phyloP scores from a whole-genome alignment of 2,329 filamentous ascomycete genomes.

The Diaporthe nobilis region DNA sequence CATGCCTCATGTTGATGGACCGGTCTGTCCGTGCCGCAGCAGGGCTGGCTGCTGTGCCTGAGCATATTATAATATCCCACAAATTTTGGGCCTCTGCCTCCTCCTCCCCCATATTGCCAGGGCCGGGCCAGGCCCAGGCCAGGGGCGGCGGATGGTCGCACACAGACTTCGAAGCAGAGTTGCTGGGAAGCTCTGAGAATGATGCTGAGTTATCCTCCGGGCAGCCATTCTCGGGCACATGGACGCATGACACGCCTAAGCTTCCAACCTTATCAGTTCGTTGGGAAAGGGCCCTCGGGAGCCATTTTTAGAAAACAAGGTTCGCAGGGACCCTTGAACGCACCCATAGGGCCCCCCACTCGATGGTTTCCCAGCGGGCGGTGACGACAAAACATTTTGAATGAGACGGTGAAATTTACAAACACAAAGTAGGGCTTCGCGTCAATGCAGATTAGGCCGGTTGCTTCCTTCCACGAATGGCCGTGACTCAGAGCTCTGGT shows the following conservation, averaged over 20 bases:
- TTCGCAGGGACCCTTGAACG: conserved; percentile 16
- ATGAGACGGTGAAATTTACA: conserved; percentile 11
- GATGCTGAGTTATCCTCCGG: conserved; percentile 19
- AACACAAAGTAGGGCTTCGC: not conserved
- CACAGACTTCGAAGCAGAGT: conserved; percentile 11
- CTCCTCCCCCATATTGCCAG: not conserved
- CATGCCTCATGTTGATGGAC: conserved; percentile 22
- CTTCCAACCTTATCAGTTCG: conserved; percentile 32
- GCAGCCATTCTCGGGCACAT: conserved; percentile 26
- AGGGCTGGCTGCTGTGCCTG: conserved; percentile 7
- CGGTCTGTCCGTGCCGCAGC: conserved; percentile 2
- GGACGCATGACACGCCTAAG: conserved; percentile 24
- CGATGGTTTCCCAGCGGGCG: not conserved
- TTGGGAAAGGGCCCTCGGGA: conserved; percentile 24
- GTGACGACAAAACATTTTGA: conserved; percentile 8
- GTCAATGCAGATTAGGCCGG: not conserved
- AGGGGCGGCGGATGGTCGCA: not conserved
- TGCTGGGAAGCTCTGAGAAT: not conserved
- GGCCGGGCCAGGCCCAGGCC: not conserved
- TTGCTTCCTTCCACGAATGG: not conserved
- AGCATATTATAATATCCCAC: not conserved
- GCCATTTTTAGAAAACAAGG: conserved; percentile 30
- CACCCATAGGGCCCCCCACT: not conserved
- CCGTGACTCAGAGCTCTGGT: conserved; percentile 1
- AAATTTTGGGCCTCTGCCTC: not conserved